Evolutionary conservation across 2,329 filamentous ascomycete species (phyloP).

Genomic region (Cercospora beticola): DNA sequence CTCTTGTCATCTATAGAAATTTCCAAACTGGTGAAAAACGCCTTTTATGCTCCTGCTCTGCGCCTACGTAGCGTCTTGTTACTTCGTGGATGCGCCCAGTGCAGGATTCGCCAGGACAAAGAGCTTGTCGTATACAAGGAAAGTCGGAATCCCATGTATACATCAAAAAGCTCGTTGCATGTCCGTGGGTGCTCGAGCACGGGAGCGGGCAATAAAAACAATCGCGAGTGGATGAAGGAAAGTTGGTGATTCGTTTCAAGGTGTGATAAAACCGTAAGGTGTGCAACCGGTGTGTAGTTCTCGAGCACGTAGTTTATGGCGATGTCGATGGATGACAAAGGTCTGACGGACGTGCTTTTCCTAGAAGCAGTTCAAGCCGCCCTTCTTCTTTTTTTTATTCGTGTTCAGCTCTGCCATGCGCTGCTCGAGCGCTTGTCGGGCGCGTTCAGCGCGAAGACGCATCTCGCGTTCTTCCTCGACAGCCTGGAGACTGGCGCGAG

Average conservation of each 20-base stretch:
- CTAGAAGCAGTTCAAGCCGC: conserved; percentile 95
- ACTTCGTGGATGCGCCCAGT: background rate
- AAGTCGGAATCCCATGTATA: background rate
- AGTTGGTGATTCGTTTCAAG: background rate
- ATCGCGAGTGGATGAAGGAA: background rate
- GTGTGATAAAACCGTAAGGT: background rate
- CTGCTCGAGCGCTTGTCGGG: conserved; percentile 85
- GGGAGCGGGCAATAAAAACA: background rate
- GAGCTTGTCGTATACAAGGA: background rate
- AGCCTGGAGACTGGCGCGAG: conserved; percentile 71
- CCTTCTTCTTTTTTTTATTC: conserved; percentile 87
- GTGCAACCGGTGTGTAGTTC: conserved; percentile 5
- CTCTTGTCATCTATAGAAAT: background rate
- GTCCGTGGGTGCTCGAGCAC: background rate
- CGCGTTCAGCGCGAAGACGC: conserved; percentile 83
- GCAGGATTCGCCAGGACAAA: background rate
- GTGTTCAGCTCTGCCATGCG: conserved; percentile 74
- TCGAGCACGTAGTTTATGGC: conserved; percentile 7
- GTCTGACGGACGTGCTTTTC: conserved; percentile 24
- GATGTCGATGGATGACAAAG: conserved; percentile 19
- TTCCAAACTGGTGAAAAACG: background rate
- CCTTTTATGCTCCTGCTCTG: conserved; percentile 1
- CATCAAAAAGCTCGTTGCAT: background rate
- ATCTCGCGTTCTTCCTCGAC: conserved; percentile 97
- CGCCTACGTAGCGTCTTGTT: conserved; percentile 1